Base-by-base conservation (phyloP, 768 basidiomycete species). In the Pleurotus sapidus region DNA sequence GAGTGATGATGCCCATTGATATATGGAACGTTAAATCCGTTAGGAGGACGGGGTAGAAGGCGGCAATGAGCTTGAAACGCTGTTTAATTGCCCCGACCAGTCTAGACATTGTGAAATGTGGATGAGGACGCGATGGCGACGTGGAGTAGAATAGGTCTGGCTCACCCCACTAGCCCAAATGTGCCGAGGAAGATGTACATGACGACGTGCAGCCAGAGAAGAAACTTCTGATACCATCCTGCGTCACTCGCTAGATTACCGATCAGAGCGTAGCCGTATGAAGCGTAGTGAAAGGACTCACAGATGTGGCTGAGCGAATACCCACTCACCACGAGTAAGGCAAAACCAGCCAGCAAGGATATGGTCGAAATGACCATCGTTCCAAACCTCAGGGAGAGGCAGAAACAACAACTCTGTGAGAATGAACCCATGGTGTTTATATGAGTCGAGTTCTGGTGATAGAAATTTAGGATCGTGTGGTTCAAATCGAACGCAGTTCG, bases 121-220 rank as follows among this genome's bases (percentile, higher is more conserved):
- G 14, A 42, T 34, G 6, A 42, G 34, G 14, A 5, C 39, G 12
- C n/a, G 37, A 18, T 20, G 20, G 14, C 14, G 51, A 9, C 24
- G 37, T 5, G 39, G 24, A 24, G 8, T 23, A 5, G 51, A 11
- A 40, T 18, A n/a, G 8, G 47, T 20, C 15, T 17, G 17, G 30
- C 34, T 23, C 42, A 54, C 51, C 51, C 51, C 7, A 54, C 37
- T 14, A 54, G 6, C n/a, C 51, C 51, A 23, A 54, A 54, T 11
- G 51, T 40, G 17, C 51, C 51, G 7, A 54, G 39, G 51, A 54
- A 54, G 39, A 54, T n/a, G 37, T 54, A 54, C 51, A 54, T 54
- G 39, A 54, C 24, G 17, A 54, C n/a, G 24, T 54, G 51, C 15
- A 54, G 39, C 51, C 37, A 54, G 37, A 54, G 38, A 39, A 54